Evolutionary conservation across 805 yeast genomes (phyloP).

Genomic region (Kuraishia molischiana): DNA sequence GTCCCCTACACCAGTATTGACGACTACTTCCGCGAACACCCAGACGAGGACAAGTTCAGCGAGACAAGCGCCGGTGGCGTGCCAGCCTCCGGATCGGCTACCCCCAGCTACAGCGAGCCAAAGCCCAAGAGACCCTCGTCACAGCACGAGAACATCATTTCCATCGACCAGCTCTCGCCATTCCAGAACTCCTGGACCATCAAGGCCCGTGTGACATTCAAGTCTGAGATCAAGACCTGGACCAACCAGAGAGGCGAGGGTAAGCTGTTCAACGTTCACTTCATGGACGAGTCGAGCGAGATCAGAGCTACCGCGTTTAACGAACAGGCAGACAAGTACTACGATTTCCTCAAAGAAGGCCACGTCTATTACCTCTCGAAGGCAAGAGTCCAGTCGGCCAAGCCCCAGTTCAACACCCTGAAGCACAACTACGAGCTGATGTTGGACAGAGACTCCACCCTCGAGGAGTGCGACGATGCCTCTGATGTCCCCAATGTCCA

Average conservation of each 20-base stretch:
- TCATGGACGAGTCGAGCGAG: slow-evolving; percentile 92
- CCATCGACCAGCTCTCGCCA: slow-evolving; percentile 85
- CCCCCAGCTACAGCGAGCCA: slow-evolving; percentile 5
- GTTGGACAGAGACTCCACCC: slow-evolving; percentile 68
- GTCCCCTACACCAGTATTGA: slow-evolving; percentile 36
- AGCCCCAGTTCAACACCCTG: slow-evolving; percentile 76
- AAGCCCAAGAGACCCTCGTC: slow-evolving; percentile 6
- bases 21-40: slow-evolving; percentile 48
- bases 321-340: slow-evolving; percentile 72
- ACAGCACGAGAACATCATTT: slow-evolving; percentile 36
- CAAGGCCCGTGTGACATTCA: slow-evolving; percentile 83
- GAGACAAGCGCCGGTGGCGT: slow-evolving; percentile 1
- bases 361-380: slow-evolving; percentile 78
- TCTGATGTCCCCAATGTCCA: slow-evolving; percentile 68
- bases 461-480: slow-evolving; percentile 55
- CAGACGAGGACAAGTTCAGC: slow-evolving; percentile 32
- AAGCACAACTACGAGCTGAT: slow-evolving; percentile 82
- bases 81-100: slow-evolving; percentile 4
- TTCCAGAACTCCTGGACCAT: slow-evolving; percentile 88
- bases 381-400: slow-evolving; percentile 74
- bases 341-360: slow-evolving; percentile 75
- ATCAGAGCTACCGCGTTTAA: slow-evolving; percentile 93
- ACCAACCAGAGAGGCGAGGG: slow-evolving; percentile 83
- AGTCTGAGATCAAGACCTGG: slow-evolving; percentile 85
- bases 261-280: slow-evolving; percentile 76